These are phyloP conservation scores for Dimargaris xerosporica DNA, from an alignment of 192 early-diverging fungal species.

Conservation along the genomic window DNA sequence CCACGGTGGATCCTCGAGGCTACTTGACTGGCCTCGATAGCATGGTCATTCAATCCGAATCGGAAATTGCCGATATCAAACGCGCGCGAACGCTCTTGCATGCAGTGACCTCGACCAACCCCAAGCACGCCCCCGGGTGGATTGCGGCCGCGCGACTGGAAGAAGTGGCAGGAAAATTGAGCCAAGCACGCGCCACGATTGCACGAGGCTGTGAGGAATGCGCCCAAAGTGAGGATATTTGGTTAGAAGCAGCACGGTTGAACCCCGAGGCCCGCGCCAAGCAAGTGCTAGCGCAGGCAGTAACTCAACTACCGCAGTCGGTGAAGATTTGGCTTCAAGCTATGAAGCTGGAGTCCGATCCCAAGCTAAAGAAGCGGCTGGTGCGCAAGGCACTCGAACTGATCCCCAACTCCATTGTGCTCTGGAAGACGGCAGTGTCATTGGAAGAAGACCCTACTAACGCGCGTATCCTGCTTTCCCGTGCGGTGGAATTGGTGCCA, in stretches of 20 bases:
- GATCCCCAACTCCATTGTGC: constrained; percentile 75
- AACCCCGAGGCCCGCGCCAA: constrained; percentile 74
- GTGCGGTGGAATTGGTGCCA: constrained; percentile 89
- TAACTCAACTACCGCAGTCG: constrained; percentile 74
- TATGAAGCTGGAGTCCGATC: constrained; percentile 65
- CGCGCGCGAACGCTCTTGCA: constrained; percentile 74
- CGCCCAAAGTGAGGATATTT: constrained; percentile 86
- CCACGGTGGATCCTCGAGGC: constrained; percentile 87
- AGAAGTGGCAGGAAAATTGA: constrained; percentile 73
- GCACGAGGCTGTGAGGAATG: constrained; percentile 89
- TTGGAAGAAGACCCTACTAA: constrained; percentile 87
- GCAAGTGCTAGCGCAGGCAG: constrained; percentile 79
- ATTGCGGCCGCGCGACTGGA: constrained; percentile 94
- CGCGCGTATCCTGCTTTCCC: constrained; percentile 75
- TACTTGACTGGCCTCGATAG: constrained; percentile 88
- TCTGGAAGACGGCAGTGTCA: constrained; percentile 87
- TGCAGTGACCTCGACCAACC: constrained; percentile 86
- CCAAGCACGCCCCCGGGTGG: constrained; percentile 95
- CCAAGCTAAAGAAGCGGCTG: constrained; percentile 61
- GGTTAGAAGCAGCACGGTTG: constrained; percentile 89
- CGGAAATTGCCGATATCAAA: constrained; percentile 67
- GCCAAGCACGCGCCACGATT: constrained; percentile 72
- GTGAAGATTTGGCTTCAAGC: constrained; percentile 90
- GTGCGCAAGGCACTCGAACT: constrained; percentile 83
- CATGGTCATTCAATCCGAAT: constrained; percentile 58